Percentiles rank a stretch among this genome's conserved stretches.
Evolutionary conservation across 2,329 filamentous ascomycete species (phyloP).

Genomic region (Graphilbum ipis-grandicollis): DNA sequence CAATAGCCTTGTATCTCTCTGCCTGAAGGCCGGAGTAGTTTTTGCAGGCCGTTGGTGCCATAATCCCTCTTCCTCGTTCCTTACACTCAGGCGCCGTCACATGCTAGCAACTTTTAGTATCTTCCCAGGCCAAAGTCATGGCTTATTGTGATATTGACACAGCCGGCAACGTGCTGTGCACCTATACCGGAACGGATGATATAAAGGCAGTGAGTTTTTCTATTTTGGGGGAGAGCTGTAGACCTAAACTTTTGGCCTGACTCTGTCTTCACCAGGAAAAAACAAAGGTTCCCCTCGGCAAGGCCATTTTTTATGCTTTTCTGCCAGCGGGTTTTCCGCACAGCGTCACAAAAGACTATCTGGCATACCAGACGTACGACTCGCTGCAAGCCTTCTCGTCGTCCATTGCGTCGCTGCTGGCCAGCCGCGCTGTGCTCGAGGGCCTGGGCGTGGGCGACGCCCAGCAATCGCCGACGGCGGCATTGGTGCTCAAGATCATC

Average conservation of each 20-base stretch:
- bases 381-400: conserved; percentile 74
- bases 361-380: conserved; percentile 54
- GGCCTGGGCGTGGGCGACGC: conserved; percentile 71
- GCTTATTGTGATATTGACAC: conserved; percentile 16
- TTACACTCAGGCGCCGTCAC: no score
- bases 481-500: conserved; percentile 65
- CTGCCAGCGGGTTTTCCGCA: conserved; percentile 77
- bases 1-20: no score
- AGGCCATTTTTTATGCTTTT: conserved; percentile 49
- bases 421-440: conserved; percentile 67
- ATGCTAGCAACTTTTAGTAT: no score
- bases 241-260: no score
- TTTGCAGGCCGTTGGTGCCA: no score
- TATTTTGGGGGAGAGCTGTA: no score
- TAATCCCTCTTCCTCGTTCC: not conserved
- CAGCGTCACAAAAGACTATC: conserved; percentile 72
- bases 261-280: conserved; percentile 13
- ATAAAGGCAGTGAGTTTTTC: conserved; percentile 12
- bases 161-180: conserved; percentile 20
- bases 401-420: conserved; percentile 62
- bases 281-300: conserved; percentile 18
- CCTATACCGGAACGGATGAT: conserved; percentile 12
- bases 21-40: no score
- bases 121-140: no score
- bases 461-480: conserved; percentile 59